Evolutionary conservation across 305 asterid genomes (phyloP), one percentile per base, ranked within the genome.

Genomic region (Stenogyne calaminthoides): DNA sequence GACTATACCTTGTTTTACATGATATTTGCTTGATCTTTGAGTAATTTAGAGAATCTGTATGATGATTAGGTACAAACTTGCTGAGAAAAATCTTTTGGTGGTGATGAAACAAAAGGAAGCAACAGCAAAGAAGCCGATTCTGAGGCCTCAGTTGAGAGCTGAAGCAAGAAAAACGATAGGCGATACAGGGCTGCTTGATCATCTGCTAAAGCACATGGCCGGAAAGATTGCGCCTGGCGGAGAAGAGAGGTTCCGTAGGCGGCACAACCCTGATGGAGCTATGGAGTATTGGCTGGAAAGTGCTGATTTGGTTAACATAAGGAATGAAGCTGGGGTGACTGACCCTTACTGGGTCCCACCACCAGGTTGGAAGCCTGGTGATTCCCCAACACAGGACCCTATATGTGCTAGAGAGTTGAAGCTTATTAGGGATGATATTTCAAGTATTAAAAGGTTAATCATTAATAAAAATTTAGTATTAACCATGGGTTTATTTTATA

Each of bases 301-400:
- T 85, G 95, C 99, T 76, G 88, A 88, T 68, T 89, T 94, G 65
- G 89, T 90, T 44, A 77, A 83, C 70, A 74, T 90, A 19, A 85
- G 99, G 75, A 89, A 57, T 76, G 87, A 87, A 40, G 99, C 99
- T 59, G 99, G 96, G 58, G 93, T 91, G 1, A 57, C 74, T 68
- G 97, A 94, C 75, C 97, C 99, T 71, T 94, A 78, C 73, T 94
- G 99, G 99, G 81, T 88, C 58, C 99, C 99, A 47, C 99, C 99
- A 8, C 92, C 88, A 74, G 99, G 99, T 66, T 94, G 99, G 99
- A 77, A 81, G 67, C 93, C 77, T 47, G 99, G 99, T 68, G 97
- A 94, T 79, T 82, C 91, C 57, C 96, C 96, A 39, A 88, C 91
- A 71, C 99, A 92, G 79, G 95, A 91, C 68, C 99, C 99, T 11